Conservation (phyloP, 805 yeast species). For the Lipomyces starkeyi region DNA sequence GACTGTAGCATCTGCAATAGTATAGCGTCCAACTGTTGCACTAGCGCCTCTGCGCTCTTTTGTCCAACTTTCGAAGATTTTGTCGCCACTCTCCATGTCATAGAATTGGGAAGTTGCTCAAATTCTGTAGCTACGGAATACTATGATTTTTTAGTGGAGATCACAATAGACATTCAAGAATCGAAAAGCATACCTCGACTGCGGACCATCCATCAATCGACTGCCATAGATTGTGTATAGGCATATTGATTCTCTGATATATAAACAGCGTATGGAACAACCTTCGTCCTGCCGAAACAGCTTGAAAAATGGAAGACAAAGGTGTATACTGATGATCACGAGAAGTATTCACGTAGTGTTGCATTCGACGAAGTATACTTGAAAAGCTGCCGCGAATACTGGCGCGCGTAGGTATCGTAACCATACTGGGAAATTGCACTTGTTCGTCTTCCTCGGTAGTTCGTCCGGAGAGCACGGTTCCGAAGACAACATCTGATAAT, state of each 20-base stretch:
- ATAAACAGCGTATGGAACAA: constrained; percentile 39
- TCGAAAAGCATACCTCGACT: constrained; percentile 27
- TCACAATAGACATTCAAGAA: background rate
- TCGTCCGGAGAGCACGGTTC: constrained; percentile 39
- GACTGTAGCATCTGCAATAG: constrained; percentile 14
- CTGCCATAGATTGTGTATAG: constrained; percentile 22
- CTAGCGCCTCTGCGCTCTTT: constrained; percentile 1
- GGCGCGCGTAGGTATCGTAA: constrained; percentile 26
- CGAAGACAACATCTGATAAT: constrained; percentile 33
- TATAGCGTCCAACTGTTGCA: constrained; percentile 22
- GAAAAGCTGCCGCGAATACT: constrained; percentile 11
- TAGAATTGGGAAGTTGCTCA: constrained; percentile 9
- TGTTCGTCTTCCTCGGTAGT: constrained; percentile 30
- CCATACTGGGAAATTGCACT: constrained; percentile 38
- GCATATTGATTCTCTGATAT: constrained; percentile 22
- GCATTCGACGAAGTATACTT: constrained; percentile 23
- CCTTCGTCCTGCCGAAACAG: constrained; percentile 17
- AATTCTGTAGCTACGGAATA: constrained; percentile 36
- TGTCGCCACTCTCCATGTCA: constrained; percentile 32
- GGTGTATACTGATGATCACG: constrained; percentile 24
- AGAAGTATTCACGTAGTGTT: constrained; percentile 4
- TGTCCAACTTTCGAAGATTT: constrained; percentile 8
- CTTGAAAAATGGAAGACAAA: constrained; percentile 13
- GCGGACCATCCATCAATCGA: constrained; percentile 20
- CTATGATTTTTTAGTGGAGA: constrained; percentile 6